These are phyloP conservation scores for Daldinia grandis DNA, from an alignment of 495 filamentous ascomycete genomes.

Conservation along the genomic window DNA sequence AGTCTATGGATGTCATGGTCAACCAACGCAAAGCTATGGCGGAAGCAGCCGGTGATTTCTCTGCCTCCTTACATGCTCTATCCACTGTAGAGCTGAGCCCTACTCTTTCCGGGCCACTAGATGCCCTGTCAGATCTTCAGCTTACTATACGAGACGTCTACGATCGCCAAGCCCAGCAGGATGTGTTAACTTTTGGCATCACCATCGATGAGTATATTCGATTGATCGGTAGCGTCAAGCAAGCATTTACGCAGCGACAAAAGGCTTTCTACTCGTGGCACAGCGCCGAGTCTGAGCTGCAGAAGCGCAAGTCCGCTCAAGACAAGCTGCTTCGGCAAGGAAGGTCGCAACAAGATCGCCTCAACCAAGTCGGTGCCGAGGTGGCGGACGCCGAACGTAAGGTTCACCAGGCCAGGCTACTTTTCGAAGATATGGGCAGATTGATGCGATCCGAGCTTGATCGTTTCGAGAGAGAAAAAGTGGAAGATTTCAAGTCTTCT, in stretches of 20 bases:
- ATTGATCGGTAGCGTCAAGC: constrained; percentile 91
- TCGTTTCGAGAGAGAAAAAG: constrained; percentile 95
- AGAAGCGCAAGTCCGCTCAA: constrained; percentile 83
- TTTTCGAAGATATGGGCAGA: constrained; percentile 98
- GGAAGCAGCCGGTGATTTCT: constrained; percentile 93
- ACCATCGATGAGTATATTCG: constrained; percentile 99
- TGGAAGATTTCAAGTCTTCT: constrained; percentile 98
- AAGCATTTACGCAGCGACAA: constrained; percentile 88
- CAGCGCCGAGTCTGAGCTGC: constrained; percentile 82
- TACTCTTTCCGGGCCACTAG: constrained; percentile 85
- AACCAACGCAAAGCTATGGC: constrained; percentile 89
- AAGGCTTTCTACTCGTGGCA: constrained; percentile 96
- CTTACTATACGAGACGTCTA: constrained; percentile 93
- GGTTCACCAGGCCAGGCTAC: constrained; percentile 85
- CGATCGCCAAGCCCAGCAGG: constrained; percentile 95
- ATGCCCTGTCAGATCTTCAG: constrained; percentile 90
- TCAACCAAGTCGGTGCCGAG: constrained; percentile 90
- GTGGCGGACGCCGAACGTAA: constrained; percentile 91
- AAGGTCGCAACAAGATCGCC: constrained; percentile 90
- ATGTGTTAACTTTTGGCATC: constrained; percentile 94
- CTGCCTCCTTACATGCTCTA: constrained; percentile 86
- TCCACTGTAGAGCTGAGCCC: constrained; percentile 88
- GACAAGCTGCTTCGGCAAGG: constrained; percentile 94
- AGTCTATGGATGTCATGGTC: constrained; percentile 91
- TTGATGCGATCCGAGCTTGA: constrained; percentile 92